These are phyloP conservation scores for Xerophyta viscosa DNA, from an alignment of 106 monocot species.

Conservation along the genomic window DNA sequence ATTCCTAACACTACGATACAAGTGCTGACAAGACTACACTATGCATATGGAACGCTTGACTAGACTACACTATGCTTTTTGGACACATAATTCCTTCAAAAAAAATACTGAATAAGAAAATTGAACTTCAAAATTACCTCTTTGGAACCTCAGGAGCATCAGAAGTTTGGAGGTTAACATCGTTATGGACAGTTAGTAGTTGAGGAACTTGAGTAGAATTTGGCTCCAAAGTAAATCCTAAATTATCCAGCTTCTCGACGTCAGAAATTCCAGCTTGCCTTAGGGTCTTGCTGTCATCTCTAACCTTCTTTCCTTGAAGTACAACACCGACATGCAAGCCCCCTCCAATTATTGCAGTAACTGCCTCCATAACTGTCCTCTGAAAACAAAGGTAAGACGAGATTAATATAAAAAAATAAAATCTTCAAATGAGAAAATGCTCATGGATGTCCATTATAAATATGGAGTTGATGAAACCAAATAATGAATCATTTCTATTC, in stretches of 20 bases:
- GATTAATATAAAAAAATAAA: not conserved
- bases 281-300: constrained; percentile 43
- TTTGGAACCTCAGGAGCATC: constrained; percentile 9
- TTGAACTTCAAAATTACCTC: too few relatives aligned
- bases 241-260: constrained; percentile 19
- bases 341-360: constrained; percentile 30
- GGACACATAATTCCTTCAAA: too few relatives aligned
- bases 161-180: constrained; percentile 1
- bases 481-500: too few relatives aligned
- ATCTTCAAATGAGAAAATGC: too few relatives aligned
- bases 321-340: constrained; percentile 37
- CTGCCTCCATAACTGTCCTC: constrained; percentile 28
- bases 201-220: constrained; percentile 2
- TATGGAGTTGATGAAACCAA: too few relatives aligned
- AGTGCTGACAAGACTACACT: too few relatives aligned
- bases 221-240: constrained; percentile 42
- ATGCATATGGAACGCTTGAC: too few relatives aligned
- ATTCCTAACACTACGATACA: too few relatives aligned
- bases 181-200: not conserved
- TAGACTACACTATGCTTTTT: too few relatives aligned
- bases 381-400: not conserved
- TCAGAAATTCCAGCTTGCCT: constrained; percentile 35
- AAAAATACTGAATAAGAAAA: too few relatives aligned
- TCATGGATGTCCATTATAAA: too few relatives aligned
- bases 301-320: constrained; percentile 40